A percentile compares a stretch with the other conserved stretches of the same genome.
Conservation (phyloP, 345 rosid genomes). For the Dimocarpus longan region DNA sequence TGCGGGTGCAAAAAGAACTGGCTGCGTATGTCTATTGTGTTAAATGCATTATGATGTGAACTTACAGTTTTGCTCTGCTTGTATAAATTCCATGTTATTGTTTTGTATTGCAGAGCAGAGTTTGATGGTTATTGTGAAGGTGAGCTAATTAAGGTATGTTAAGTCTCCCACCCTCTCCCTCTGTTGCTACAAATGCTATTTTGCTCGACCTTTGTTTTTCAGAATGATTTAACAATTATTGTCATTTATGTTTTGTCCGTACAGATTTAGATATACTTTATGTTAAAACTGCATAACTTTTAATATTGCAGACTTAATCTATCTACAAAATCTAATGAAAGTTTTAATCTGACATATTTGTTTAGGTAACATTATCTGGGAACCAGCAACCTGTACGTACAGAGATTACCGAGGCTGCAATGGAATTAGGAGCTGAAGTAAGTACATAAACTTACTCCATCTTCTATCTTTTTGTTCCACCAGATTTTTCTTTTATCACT, state of each 20-base stretch:
- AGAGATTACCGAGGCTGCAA: conserved; percentile 95
- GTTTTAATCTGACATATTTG: conserved; percentile 13
- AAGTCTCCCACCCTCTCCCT: neutral
- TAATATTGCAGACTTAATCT: neutral
- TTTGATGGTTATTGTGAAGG: conserved; percentile 98
- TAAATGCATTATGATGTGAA: conserved; percentile 4
- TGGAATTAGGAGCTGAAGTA: conserved; percentile 87
- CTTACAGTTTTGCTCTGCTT: conserved; percentile 14
- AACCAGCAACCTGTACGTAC: conserved; percentile 91
- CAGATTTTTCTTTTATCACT: neutral
- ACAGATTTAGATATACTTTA: neutral
- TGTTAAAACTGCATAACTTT: neutral
- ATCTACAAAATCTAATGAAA: neutral
- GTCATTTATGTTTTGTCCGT: neutral
- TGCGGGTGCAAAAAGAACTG: conserved; percentile 86
- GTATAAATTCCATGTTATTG: conserved; percentile 23
- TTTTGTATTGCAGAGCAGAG: conserved; percentile 68
- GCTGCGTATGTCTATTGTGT: conserved; percentile 58
- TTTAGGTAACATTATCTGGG: conserved; percentile 80
- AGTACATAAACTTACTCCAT: conserved; percentile 27
- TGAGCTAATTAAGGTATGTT: conserved; percentile 82
- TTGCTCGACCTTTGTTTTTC: neutral
- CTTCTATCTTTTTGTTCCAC: neutral
- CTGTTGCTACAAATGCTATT: neutral
- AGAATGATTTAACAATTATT: neutral